Percentiles rank a stretch among this genome's conserved stretches.
phyloP scores from a whole-genome alignment of 768 basidiomycete genomes.

The Peribolospora kevripleyi region DNA sequence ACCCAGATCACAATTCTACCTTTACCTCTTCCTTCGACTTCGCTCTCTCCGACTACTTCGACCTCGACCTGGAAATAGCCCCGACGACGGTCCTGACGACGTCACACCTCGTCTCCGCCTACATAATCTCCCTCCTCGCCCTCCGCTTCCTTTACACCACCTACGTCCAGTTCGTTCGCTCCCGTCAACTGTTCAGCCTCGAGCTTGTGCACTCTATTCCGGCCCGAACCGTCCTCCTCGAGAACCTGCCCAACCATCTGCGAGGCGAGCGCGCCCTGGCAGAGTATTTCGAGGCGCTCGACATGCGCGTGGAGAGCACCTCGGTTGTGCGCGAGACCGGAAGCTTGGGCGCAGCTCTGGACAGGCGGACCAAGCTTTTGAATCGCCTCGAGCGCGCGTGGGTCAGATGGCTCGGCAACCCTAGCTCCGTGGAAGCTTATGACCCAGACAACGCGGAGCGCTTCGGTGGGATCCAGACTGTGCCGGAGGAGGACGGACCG shows the following conservation, averaged over 20 bases:
- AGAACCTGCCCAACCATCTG: slow-evolving; percentile 57
- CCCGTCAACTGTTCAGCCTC: slow-evolving; percentile 77
- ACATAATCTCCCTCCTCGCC: slow-evolving; percentile 67
- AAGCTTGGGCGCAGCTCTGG: slow-evolving; percentile 43
- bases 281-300: slow-evolving; percentile 78
- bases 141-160: slow-evolving; percentile 71
- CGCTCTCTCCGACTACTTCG: slow-evolving; percentile 11
- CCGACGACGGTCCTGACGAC: neutral
- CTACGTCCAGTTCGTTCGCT: slow-evolving; percentile 27
- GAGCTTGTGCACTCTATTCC: slow-evolving; percentile 88
- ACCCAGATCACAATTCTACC: slow-evolving; percentile 4
- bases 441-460: slow-evolving; percentile 37
- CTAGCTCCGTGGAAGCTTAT: slow-evolving; percentile 47
- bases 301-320: slow-evolving; percentile 59
- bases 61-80: slow-evolving; percentile 44
- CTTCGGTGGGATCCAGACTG: slow-evolving; percentile 11
- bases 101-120: slow-evolving; percentile 67
- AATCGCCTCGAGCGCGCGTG: slow-evolving; percentile 58
- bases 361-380: slow-evolving; percentile 55
- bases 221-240: slow-evolving; percentile 74
- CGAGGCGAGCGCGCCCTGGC: slow-evolving; percentile 63
- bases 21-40: neutral
- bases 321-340: slow-evolving; percentile 65
- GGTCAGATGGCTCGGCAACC: slow-evolving; percentile 82
- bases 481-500: slow-evolving; percentile 22